Percentiles rank a stretch among this genome's conserved stretches.
Evolutionary conservation across 495 filamentous ascomycete genomes (phyloP).

Genomic region (Penicillium canariense): DNA sequence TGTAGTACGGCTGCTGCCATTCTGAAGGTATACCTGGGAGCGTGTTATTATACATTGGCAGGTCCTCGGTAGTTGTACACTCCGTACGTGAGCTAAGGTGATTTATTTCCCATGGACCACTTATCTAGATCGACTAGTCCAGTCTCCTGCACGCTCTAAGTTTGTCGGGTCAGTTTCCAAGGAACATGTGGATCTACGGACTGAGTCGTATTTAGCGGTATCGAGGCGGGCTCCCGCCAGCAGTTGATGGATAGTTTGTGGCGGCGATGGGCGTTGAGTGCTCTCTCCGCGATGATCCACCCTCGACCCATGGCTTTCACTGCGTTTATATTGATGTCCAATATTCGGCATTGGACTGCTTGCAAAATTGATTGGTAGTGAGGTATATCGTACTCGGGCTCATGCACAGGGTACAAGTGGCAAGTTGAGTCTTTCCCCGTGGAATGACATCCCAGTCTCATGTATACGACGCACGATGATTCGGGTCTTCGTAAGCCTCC

Average conservation of each 20-base stretch:
- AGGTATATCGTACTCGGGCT: not conserved
- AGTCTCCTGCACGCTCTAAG: slow-evolving; percentile 1
- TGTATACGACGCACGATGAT: not conserved
- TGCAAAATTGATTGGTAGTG: not conserved
- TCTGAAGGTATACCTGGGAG: no score
- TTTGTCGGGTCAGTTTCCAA: not conserved
- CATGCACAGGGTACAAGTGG: not conserved
- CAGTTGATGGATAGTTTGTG: not conserved
- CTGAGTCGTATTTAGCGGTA: no score
- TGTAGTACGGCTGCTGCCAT: no score
- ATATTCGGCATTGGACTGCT: not conserved
- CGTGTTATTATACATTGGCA: not conserved
- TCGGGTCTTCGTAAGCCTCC: not conserved
- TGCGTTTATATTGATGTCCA: slow-evolving; percentile 7
- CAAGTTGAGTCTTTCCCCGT: not conserved
- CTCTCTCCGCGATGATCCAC: slow-evolving; percentile 9
- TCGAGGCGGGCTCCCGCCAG: no score
- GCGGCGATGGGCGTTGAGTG: not conserved
- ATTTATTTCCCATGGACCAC: not conserved
- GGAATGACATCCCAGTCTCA: not conserved
- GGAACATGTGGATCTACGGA: no score
- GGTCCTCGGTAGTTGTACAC: not conserved
- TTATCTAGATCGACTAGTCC: slow-evolving; percentile 3
- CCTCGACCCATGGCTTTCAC: slow-evolving; percentile 12
- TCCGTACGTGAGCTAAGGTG: not conserved